Base-by-base conservation (phyloP, 1,139 yeast genomes). In the Geotrichum klebahnii region DNA sequence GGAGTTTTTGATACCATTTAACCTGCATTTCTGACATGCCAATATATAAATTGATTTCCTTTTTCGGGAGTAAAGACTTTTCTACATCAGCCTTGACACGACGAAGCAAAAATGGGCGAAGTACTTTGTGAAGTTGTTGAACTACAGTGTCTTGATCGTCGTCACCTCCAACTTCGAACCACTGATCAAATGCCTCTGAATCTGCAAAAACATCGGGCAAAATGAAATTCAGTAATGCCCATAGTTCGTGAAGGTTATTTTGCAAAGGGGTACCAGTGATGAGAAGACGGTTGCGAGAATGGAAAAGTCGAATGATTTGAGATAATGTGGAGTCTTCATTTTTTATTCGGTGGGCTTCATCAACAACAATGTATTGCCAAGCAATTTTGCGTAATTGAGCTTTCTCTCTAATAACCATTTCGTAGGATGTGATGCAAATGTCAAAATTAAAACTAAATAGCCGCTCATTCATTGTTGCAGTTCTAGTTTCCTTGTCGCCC, bases 241-340 rank as follows among this genome's bases (percentile, higher is more conserved):
- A 92, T 50, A 92, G 74, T 69, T 92, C 98, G 67, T 92, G 97
- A 51, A 92, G 71, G 60, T 92, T 92, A 65, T 92, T 92, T 63
- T 92, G 98, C 53, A 92, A 71, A 0, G 98, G 98, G 0, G 98
- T 92, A 59, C 98, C 98, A 0, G 98, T 92, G 53, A 92, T 90
- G 51, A 92, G 72, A 46, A 92, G 72, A 57, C 98, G 74, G 64
- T 87, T 88, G 53, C 84, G 78, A 3, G 97, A 87, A 62, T 85
- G 83, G 63, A 92, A 89, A 45, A 88, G 72, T 57, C 97, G 79
- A 51, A 92, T 83, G 55, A 92, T 89, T 66, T 89, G 96, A 0
- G 96, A 88, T 51, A 92, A 74, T 51, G 94, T 80, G 47, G 94
- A 82, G 62, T 87, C 95, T 66, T 92, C 97, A 66, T 92, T 92